Percentiles rank a stretch among this genome's conserved stretches.
Evolutionary conservation across 2,329 filamentous ascomycete genomes (phyloP).

Genomic region (Pochonia chlamydosporia): DNA sequence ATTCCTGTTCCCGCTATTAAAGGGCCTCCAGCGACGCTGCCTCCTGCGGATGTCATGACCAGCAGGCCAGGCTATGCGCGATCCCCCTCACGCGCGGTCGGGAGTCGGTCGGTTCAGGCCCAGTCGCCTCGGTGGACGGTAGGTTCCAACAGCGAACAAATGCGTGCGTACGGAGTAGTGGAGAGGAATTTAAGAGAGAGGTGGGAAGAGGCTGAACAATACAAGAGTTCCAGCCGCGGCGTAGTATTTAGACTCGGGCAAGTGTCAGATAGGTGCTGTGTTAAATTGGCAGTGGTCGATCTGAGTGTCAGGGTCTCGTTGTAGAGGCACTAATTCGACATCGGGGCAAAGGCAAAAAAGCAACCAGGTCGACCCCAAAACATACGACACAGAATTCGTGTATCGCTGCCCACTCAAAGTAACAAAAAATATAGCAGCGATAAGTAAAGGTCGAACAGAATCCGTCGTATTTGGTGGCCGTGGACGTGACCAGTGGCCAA

Average conservation of each 20-base stretch:
- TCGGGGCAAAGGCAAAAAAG: conserved; percentile 1
- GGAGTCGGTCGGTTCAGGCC: neutral
- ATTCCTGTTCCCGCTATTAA: conserved; percentile 32
- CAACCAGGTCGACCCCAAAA: neutral
- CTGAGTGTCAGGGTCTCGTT: neutral
- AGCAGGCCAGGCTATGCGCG: conserved; percentile 16
- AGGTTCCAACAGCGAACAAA: neutral
- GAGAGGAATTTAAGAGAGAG: neutral
- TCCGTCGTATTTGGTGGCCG: neutral
- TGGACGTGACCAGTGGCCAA: neutral
- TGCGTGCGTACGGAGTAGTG: neutral
- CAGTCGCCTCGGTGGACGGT: neutral
- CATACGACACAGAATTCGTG: neutral
- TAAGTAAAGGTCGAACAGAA: neutral
- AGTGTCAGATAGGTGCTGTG: neutral
- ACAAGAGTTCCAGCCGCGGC: neutral
- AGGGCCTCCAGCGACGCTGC: conserved; percentile 28
- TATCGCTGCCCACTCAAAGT: neutral
- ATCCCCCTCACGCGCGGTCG: conserved; percentile 11
- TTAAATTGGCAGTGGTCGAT: neutral
- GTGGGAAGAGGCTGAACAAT: neutral
- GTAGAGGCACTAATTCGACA: conserved; percentile 1
- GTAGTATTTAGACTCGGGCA: neutral
- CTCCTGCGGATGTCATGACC: conserved; percentile 30
- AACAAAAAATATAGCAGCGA: neutral